A percentile compares a stretch with the other conserved stretches of the same genome.
phyloP scores from a whole-genome alignment of 768 basidiomycete species.

The Lactifluus hygrophoroides region DNA sequence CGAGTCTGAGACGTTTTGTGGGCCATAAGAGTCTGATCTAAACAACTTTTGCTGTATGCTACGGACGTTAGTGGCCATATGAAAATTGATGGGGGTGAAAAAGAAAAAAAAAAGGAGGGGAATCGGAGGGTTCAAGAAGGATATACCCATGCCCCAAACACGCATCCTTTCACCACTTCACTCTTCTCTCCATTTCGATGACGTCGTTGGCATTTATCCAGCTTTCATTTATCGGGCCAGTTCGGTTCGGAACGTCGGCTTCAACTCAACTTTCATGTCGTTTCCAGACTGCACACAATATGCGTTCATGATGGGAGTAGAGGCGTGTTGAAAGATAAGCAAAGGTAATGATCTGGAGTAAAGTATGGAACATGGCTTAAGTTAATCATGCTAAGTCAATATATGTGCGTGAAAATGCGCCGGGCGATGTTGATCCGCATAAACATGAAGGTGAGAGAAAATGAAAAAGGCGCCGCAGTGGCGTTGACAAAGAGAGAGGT shows the following conservation, averaged over 20 bases:
- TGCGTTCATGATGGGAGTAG: background rate
- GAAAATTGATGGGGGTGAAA: constrained; percentile 13
- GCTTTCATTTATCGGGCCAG: background rate
- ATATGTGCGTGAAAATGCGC: constrained; percentile 14
- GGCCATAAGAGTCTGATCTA: background rate
- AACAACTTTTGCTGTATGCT: constrained; percentile 48
- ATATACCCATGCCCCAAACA: background rate
- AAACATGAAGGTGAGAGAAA: constrained; percentile 1
- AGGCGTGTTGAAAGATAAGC: background rate
- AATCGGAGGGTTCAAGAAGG: constrained; percentile 1
- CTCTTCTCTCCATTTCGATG: background rate
- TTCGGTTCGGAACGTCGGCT: background rate
- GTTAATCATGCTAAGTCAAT: constrained; percentile 12
- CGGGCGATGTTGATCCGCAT: constrained; percentile 12
- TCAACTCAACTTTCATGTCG: background rate
- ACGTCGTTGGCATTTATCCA: constrained; percentile 2
- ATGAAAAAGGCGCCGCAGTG: background rate
- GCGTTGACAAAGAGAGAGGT: background rate
- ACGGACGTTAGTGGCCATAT: constrained; percentile 37
- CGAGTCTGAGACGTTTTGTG: constrained; percentile 23
- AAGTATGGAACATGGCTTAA: constrained; percentile 13
- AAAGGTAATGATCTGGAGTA: constrained; percentile 3
- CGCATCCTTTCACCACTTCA: background rate
- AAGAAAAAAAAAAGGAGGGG: constrained; percentile 6
- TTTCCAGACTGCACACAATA: background rate